Base-by-base conservation (phyloP, 1,284 basidiomycete species). In the Schizopora paradoxa region DNA sequence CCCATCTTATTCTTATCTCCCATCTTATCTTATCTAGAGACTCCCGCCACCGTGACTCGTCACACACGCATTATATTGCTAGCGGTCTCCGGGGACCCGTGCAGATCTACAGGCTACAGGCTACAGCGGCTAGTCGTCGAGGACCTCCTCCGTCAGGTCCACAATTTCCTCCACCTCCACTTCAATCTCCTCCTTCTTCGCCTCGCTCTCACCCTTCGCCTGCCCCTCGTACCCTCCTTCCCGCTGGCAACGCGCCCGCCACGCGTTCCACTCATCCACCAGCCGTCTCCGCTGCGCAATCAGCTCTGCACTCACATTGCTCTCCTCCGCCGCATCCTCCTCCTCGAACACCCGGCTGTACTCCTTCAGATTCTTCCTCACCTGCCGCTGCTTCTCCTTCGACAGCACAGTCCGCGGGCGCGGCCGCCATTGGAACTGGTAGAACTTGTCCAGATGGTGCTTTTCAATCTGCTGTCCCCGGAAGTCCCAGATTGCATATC, bases 241-340 rank as follows among this genome's bases (percentile, higher is more conserved):
- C 54, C 74, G 75, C 61, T 73, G 78, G 57, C 77, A 75, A 51
- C 73, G 67, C 37, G 65, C 57, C 39, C 87, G 79, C 96, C 96
- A 99, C 27, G 93, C 90, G 68, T 99, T 95, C 96, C 96, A 99
- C 68, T 99, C 95, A 59, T 96, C 90, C 55, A 99, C 85, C 47
- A 96, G 78, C 50, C 95, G 79, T 67, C 91, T 88, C 59, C 96
- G 82, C 54, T 86, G 82, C 28, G 93, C 92, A 56, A 95, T 80
- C 48, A 97, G 79, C 68, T 98, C 95, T 5, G 93, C 91, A 53
- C 87, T 92, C 56, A 95, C 87, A 60, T 88, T 91, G 68, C 85
- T 91, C 69, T 95, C 92, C 66, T 97, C 93, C 26, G 90, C 84
- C 35, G 91, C 89, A 63, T 99, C 96, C 61, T 95, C 92, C 69